Base-by-base conservation (phyloP, 2,329 filamentous ascomycete genomes). In the Ophiobolus disseminans region DNA sequence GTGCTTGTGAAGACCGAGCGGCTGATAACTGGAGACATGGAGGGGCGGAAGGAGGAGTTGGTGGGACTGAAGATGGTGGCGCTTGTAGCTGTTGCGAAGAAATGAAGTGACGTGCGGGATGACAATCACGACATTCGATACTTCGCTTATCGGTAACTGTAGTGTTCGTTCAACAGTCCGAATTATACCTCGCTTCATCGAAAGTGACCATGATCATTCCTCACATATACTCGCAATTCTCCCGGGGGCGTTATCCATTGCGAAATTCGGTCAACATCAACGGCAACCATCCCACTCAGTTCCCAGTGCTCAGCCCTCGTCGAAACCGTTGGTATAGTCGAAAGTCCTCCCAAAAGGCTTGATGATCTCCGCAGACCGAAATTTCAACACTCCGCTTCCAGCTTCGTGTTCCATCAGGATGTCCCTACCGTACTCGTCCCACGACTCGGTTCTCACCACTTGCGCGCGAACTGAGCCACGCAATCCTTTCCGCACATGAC, bases 11-110 rank as follows among this genome's bases (percentile, higher is more conserved):
- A 41, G 16, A 8, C 32, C 3, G 21, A 45, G 36, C 20, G 42
- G 25, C 36, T 23, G 3, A 32, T 50, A 10, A 26, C 42, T 28
- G 45, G 53, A 3, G 36, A 50, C 13, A 2, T 22, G 17, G 38
- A 40, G 2, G 48, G 32, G 4, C 22, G 13, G n/a, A 23, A 48
- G 26, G 28, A 47, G 13, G 50, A 50, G 26, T 38, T 48, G 7
- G 39, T 48, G 3, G 53, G 53, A 13, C 23, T 53, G 17, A 37
- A 28, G 9, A 48, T 49, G 39, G 39, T 45, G 2, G 53, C 53
- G 13, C 10, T 42, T 8, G 50, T 56, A 13, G 53, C 53, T 37
- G 36, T 56, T 19, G 45, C 42, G 19, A 50, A 9, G 16, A 56
- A 53, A 26, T 50, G 21, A 40, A 35, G 3, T 10, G 3, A 32